phyloP scores from a whole-genome alignment of 306 rosid genomes.

The Prinsepia uniflora region DNA sequence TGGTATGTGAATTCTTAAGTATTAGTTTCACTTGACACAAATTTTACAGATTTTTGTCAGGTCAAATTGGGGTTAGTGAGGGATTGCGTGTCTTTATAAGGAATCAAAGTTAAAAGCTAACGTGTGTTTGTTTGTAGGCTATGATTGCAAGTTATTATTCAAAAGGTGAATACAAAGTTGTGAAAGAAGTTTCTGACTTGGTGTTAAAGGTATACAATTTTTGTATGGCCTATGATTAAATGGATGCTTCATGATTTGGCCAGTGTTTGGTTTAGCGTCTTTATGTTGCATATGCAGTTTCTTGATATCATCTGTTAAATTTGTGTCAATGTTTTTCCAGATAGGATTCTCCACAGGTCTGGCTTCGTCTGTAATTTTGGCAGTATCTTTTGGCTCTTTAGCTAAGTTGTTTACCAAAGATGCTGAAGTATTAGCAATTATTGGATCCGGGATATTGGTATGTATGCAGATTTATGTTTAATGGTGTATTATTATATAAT shows the following conservation, averaged over 20 bases:
- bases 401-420: constrained; percentile 82
- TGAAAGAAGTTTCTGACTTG: constrained; percentile 63
- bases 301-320: constrained; percentile 16
- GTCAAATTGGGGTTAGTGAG: neutral
- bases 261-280: neutral
- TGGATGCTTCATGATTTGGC: neutral
- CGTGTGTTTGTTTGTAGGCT: constrained; percentile 50
- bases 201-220: constrained; percentile 45
- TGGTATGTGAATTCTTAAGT: neutral
- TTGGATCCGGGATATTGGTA: constrained; percentile 71
- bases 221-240: neutral
- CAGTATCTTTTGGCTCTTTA: constrained; percentile 72
- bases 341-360: constrained; percentile 69
- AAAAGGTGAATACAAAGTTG: constrained; percentile 66
- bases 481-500: constrained; percentile 13
- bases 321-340: constrained; percentile 43
- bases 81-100: neutral
- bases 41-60: neutral
- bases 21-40: neutral
- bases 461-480: constrained; percentile 26
- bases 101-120: neutral
- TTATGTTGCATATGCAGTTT: constrained; percentile 16
- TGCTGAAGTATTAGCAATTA: constrained; percentile 67
- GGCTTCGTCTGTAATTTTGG: constrained; percentile 62
- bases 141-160: constrained; percentile 79